Base-by-base conservation (phyloP, 139 green algal species). In the Coccomyxa sp. region DNA sequence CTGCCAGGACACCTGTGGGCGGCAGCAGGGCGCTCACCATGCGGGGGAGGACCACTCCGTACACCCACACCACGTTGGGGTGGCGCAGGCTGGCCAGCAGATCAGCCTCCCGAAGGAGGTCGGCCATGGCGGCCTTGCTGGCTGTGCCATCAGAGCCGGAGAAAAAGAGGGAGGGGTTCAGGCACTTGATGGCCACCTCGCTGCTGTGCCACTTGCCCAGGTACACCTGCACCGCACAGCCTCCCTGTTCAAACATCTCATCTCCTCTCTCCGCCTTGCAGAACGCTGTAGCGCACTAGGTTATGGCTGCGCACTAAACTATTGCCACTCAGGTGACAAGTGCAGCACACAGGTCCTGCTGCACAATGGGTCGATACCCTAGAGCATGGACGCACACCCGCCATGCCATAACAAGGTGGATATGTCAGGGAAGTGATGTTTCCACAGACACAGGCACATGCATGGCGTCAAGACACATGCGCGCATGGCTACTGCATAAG, bases 131-230 rank as follows among this genome's bases (percentile, higher is more conserved):
- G 40, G 73, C 78, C 4, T 86, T 73, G 80, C 90, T 87, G 0
- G 27, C 58, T 31, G 50, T 31, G 73, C 38, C 10, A 7, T 77
- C 73, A 1, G 33, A 38, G 29, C 29, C 44, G 1, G 36, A 39
- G 44, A 40, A 79, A 81, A 95, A 88, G 44, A 95, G 86, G 5
- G 74, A 82, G 7, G 90, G 90, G 83, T 89, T 95, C 36, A 95
- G 84, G 82, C 89, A 92, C 85, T 95, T 95, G 41, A 94, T 87
- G 2, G 88, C 86, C 41, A 87, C 89, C 22, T 95, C 91, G 50
- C 78, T 86, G 54, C 68, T 81, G 76, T 91, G 88, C 90, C 91
- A 95, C 70, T 81, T 86, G 70, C 74, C 78, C 54, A 86, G 37
- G 68, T 86, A 82, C 27, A 83, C 78, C 68, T 80, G 64, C 14